Evolutionary conservation across 768 basidiomycete genomes (phyloP), one percentile per base, ranked within the genome.

Genomic region (Agrocybe pediades): DNA sequence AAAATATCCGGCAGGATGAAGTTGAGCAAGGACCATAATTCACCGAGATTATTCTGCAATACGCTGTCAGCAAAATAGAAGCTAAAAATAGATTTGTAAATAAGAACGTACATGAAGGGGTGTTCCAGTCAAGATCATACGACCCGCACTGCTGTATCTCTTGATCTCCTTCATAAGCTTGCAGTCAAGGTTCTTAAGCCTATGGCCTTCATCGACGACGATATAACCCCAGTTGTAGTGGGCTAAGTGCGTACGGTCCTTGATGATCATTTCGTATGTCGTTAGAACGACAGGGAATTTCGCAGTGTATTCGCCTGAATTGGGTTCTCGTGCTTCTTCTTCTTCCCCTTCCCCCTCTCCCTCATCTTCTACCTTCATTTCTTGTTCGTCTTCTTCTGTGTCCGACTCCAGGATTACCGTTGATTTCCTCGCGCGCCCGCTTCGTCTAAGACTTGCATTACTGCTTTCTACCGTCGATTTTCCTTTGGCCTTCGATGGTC

Each of bases 1-100:
- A 98, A 98, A 49, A 98, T 86, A 59, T 95, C 88, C 0, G 97
- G 97, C 4, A 98, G 80, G 54, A 98, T 91, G 62, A 98, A 99
- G 66, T 97, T 97, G 26, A 99, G 84, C 16, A 98, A 74, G 2
- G 92, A 87, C 96, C 95, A 98, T 2, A 99, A 76, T 66, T 99
- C 97, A 4, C 88, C 81, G 2, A 99, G 79, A 64, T 98, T 98
- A 71, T 99, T 98, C 92, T 99, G 65, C 15, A 26, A n/a, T n/a
- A 20, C n/a, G n/a, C 41, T 11, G 8, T 27, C n/a, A 51, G 52
- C 50, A 17, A 29, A 53, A 26, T 33, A 46, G 46, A 43, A 25
- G 42, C 20, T 21, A 36, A 51, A 25, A 30, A 20, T 39, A n/a
- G n/a, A n/a, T n/a, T n/a, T n/a, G n/a, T n/a, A n/a, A n/a, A n/a